Base-by-base conservation (phyloP, 331 rosid genomes). In the Dryas integrifolia region DNA sequence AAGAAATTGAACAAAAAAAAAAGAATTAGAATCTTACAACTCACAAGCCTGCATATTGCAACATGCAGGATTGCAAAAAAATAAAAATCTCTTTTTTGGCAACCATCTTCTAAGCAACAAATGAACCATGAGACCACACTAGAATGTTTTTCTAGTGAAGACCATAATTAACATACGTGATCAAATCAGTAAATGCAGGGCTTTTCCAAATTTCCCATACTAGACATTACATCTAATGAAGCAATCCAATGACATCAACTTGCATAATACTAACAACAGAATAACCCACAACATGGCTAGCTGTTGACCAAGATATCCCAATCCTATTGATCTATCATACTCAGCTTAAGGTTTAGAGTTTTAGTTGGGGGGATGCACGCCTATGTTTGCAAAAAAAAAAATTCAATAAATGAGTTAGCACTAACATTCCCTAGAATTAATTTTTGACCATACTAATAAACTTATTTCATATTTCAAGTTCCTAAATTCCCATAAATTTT, bases 401-500 rank as follows among this genome's bases (percentile, higher is more conserved):
- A 46, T 43, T 1, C 9, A 35, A 6, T 3, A 48, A 2, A 39
- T 30, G 24, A 38, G 16, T 1, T 7, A 21, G 47, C 39, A 48
- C 39, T 11, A 21, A 21, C 30, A 39, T 0, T 39, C 43, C 59
- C 43, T 10, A 39, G 39, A 52, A 75, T 21, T 39, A 14, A 40
- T 14, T 21, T 58, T 47, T 30, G 60, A 40, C n/a, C 63, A 69
- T 9, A 16, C 50, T 46, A 45, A 56, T 26, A 24, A 45, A 5
- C n/a, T 40, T 7, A n/a, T 16, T 35, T 30, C 18, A 50, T n/a
- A 48, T 47, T 63, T 16, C 40, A 67, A 58, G 50, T 35, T 30
- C 61, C 67, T 35, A n/a, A 35, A 55, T 75, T 69, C 80, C 60
- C 65, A 76, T 57, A 73, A 76, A 69, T 61, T 51, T 18, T 49